phyloP scores from a whole-genome alignment of 495 filamentous ascomycete genomes.

The Hypomontagnella submonticulosa region DNA sequence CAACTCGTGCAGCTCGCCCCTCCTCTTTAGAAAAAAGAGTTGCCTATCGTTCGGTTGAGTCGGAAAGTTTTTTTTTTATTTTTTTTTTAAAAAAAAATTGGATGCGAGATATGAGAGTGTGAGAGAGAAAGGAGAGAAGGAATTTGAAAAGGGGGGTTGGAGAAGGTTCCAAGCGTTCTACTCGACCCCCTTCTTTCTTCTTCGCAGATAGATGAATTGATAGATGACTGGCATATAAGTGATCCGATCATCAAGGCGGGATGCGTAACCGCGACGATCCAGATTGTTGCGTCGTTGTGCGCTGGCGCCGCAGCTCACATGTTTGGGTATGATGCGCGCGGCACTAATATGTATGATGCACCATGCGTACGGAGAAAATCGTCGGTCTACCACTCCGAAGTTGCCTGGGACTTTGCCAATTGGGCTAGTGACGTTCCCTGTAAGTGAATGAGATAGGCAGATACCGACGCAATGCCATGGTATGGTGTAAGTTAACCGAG shows the following conservation, averaged over 20 bases:
- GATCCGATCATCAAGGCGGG: slow-evolving; percentile 28
- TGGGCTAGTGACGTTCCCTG: slow-evolving; percentile 24
- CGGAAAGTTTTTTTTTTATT: slow-evolving; percentile 16
- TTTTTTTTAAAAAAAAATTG: too few relatives aligned
- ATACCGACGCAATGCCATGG: slow-evolving; percentile 23
- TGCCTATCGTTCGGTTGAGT: slow-evolving; percentile 24
- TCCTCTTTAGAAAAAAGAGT: slow-evolving; percentile 12
- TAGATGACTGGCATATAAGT: slow-evolving; percentile 31
- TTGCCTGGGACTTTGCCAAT: slow-evolving; percentile 28
- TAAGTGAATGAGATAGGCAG: slow-evolving; percentile 23
- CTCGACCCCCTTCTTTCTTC: slow-evolving; percentile 2
- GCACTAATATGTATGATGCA: slow-evolving; percentile 25
- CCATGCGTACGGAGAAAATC: slow-evolving; percentile 29
- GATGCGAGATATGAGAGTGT: slow-evolving; percentile 24
- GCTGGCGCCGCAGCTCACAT: slow-evolving; percentile 34
- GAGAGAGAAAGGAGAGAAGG: neutral
- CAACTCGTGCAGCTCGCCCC: neutral
- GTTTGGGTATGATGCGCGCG: slow-evolving; percentile 41
- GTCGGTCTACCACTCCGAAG: slow-evolving; percentile 40
- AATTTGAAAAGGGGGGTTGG: neutral
- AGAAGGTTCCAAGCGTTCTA: slow-evolving; percentile 5
- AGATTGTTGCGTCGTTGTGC: slow-evolving; percentile 27
- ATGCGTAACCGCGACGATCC: slow-evolving; percentile 42
- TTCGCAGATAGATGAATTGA: slow-evolving; percentile 32
- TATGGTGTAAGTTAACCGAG: slow-evolving; percentile 28